These are phyloP conservation scores for Cryptosporidium tyzzeri DNA, from an alignment of 169 alveolate genomes.

Conservation along the genomic window DNA sequence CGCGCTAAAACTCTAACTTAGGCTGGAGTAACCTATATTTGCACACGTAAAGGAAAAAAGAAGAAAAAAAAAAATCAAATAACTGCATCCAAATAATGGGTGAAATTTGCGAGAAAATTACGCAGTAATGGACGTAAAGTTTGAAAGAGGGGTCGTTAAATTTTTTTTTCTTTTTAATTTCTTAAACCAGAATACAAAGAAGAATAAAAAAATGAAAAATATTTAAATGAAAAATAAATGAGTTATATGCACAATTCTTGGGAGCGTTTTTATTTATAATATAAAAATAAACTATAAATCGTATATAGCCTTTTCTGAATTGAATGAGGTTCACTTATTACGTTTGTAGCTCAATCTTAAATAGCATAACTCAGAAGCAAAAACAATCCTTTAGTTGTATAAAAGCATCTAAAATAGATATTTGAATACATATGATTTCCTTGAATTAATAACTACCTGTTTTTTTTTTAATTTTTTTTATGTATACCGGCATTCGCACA, in stretches of 20 bases:
- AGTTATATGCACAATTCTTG: neutral
- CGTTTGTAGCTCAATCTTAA: neutral
- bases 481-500: neutral
- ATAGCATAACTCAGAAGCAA: too few relatives aligned
- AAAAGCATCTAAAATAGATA: neutral
- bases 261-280: neutral
- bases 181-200: too few relatives aligned
- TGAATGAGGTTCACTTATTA: neutral
- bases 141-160: too few relatives aligned
- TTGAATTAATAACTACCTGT: neutral
- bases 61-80: neutral
- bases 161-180: too few relatives aligned
- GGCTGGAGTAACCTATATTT: neutral
- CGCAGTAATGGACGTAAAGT: neutral
- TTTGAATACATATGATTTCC: neutral
- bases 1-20: conserved; percentile 1
- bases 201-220: too few relatives aligned
- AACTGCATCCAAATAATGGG: neutral
- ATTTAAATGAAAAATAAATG: too few relatives aligned
- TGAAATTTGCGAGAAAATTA: neutral
- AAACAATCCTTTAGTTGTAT: neutral
- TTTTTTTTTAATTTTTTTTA: neutral
- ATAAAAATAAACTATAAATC: neutral
- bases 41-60: neutral
- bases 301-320: too few relatives aligned